Evolutionary conservation across 1,284 basidiomycete genomes (phyloP).

Genomic region (Leccinum fuscescens): DNA sequence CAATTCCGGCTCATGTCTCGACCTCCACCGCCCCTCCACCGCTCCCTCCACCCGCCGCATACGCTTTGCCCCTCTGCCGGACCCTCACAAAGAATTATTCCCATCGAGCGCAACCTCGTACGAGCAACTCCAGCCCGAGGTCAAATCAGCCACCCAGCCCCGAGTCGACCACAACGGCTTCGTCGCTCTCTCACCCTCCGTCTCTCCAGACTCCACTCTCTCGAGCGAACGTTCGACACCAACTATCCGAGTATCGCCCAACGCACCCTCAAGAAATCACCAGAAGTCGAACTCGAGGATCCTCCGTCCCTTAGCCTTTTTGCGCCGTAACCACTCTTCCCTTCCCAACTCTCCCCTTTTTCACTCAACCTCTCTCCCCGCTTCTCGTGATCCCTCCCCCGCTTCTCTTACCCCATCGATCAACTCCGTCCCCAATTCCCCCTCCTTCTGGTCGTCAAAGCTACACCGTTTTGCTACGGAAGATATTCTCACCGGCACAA

Average conservation of each 20-base stretch:
- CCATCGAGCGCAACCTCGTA: conserved; percentile 7
- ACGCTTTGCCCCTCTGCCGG: conserved; percentile 76
- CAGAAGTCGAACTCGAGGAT: conserved; percentile 32
- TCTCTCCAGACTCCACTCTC: conserved; percentile 21
- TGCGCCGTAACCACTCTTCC: conserved; percentile 30
- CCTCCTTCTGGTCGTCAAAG: conserved; percentile 13
- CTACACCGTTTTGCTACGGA: conserved; percentile 38
- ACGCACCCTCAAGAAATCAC: conserved; percentile 25
- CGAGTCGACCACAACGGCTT: neutral
- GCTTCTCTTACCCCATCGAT: conserved; percentile 15
- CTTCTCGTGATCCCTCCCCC: conserved; percentile 13
- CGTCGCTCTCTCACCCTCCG: conserved; percentile 21
- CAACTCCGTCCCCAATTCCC: conserved; percentile 21
- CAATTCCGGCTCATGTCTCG: conserved; percentile 18
- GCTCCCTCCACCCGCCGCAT: conserved; percentile 44
- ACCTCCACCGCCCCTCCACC: conserved; percentile 14
- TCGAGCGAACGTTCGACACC: conserved; percentile 26
- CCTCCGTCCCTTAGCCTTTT: conserved; percentile 27
- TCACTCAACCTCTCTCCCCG: conserved; percentile 16
- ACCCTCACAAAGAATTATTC: conserved; percentile 47
- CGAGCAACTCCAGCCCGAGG: conserved; percentile 8
- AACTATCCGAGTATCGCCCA: conserved; percentile 18
- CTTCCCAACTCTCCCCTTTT: conserved; percentile 26
- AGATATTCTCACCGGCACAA: conserved; percentile 44
- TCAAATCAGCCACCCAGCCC: conserved; percentile 10